Conservation (phyloP, 306 rosid genomes). For the Acmispon strigosus region DNA sequence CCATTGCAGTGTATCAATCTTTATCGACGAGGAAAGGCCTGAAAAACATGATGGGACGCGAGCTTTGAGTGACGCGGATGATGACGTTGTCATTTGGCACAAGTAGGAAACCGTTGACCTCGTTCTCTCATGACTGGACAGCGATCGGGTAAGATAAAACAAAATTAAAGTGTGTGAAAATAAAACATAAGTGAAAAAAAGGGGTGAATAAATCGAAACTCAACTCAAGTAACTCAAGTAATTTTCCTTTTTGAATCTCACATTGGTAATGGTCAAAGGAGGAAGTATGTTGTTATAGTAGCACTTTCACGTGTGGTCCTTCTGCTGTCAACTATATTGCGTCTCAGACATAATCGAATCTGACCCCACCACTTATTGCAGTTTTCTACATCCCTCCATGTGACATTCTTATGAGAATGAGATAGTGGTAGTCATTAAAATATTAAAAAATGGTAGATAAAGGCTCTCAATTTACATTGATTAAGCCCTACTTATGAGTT, state of each 20-base stretch:
- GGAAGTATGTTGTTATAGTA: background rate
- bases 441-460: too few species aligned
- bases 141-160: too few species aligned
- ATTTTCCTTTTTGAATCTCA: too few species aligned
- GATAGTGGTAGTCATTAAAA: too few species aligned
- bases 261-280: background rate
- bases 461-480: background rate
- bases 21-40: too few species aligned
- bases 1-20: too few species aligned
- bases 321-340: slow-evolving; percentile 8
- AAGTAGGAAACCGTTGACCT: slow-evolving; percentile 47
- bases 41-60: background rate
- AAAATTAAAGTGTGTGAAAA: too few species aligned
- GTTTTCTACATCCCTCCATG: slow-evolving; percentile 2
- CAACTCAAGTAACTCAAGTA: too few species aligned
- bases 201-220: too few species aligned
- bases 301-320: slow-evolving; percentile 8
- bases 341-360: slow-evolving; percentile 8
- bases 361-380: slow-evolving; percentile 13
- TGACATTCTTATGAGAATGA: background rate
- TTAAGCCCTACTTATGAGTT: background rate
- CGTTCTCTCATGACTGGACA: background rate
- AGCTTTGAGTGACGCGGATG: slow-evolving; percentile 46
- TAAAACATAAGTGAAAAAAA: too few species aligned
- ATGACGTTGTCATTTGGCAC: slow-evolving; percentile 33